phyloP scores from a whole-genome alignment of 2,329 filamentous ascomycete genomes.

The Juglanconis sp. region DNA sequence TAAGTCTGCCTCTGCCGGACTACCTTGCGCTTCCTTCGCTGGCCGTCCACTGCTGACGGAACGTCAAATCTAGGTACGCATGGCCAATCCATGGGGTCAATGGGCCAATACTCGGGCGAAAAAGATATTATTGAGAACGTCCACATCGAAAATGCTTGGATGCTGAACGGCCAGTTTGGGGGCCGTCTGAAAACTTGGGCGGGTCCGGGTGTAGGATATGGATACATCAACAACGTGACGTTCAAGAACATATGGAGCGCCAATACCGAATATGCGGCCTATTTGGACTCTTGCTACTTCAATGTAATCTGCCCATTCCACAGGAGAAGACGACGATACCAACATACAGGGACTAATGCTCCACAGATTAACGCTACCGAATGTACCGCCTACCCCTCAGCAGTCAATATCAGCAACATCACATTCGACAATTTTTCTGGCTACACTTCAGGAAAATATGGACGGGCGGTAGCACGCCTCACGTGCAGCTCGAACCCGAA shows the following conservation, averaged over 20 bases:
- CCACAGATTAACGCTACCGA: conserved; percentile 38
- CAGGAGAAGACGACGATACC: neutral
- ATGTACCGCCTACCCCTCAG: conserved; percentile 52
- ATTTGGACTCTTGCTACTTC: conserved; percentile 63
- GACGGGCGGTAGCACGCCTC: conserved; percentile 51
- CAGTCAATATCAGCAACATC: conserved; percentile 58
- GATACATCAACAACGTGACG: conserved; percentile 60
- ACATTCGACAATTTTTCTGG: conserved; percentile 57
- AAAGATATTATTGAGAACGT: conserved; percentile 55
- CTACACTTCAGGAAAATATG: conserved; percentile 53
- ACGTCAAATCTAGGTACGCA: conserved; percentile 34
- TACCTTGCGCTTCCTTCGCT: neutral
- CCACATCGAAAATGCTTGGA: conserved; percentile 56
- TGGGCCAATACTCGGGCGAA: conserved; percentile 55
- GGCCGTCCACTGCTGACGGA: neutral
- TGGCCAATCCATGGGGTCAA: conserved; percentile 55
- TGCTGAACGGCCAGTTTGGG: conserved; percentile 50
- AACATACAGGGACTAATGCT: neutral
- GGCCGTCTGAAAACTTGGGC: conserved; percentile 62
- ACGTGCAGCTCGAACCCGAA: conserved; percentile 50
- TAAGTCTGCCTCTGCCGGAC: neutral
- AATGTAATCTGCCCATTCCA: conserved; percentile 36
- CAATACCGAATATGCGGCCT: conserved; percentile 55
- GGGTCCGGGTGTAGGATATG: conserved; percentile 53
- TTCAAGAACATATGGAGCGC: conserved; percentile 59